Evolutionary conservation across 805 yeast species (phyloP).

Genomic region (Hanseniaspora nectarophila): DNA sequence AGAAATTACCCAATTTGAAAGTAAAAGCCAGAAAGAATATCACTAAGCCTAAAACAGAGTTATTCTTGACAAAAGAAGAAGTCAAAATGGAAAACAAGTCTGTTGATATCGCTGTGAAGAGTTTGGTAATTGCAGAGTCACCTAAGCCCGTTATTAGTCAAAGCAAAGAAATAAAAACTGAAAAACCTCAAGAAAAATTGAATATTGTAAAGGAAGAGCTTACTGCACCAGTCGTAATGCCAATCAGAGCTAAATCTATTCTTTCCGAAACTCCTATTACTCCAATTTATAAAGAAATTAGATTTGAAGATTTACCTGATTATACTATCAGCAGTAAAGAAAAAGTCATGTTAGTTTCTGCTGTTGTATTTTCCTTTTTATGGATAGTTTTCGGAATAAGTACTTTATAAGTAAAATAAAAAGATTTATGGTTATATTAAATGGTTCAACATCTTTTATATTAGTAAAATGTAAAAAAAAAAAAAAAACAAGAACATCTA

Average conservation of each 20-base stretch:
- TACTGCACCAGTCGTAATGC: neutral
- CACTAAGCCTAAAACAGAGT: neutral
- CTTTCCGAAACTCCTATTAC: neutral
- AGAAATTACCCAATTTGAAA: too few species aligned
- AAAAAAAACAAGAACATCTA: conserved; percentile 11
- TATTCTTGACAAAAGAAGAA: neutral
- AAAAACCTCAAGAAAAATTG: neutral
- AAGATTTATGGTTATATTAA: too few species aligned
- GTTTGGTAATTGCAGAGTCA: neutral
- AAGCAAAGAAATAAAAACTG: neutral
- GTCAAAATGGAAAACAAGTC: neutral
- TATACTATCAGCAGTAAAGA: neutral
- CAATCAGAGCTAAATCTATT: neutral
- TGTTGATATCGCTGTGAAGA: neutral
- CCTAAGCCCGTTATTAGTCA: neutral
- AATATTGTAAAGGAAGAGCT: neutral
- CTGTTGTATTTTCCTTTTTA: neutral
- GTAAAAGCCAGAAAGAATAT: neutral
- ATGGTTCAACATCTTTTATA: neutral
- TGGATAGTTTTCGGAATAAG: conserved; percentile 4
- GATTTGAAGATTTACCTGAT: conserved; percentile 4
- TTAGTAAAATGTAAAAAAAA: neutral
- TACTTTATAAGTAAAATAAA: neutral
- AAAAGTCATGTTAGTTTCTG: neutral
- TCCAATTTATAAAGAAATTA: neutral